phyloP scores from a whole-genome alignment of 148 eudicot species.

The Amaranthus cruentus region DNA sequence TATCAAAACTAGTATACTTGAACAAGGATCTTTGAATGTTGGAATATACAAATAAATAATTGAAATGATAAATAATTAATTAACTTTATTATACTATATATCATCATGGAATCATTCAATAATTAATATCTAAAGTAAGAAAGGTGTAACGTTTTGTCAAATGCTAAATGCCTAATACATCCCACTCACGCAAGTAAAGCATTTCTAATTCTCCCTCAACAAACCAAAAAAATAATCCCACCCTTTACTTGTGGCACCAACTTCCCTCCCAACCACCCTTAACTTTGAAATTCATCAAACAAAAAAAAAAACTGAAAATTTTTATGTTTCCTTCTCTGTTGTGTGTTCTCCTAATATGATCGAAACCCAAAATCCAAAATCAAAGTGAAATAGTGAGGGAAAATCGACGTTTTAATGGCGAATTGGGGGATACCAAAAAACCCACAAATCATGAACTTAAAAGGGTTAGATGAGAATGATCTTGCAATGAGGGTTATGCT shows the following conservation, averaged over 20 bases:
- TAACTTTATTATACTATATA: not conserved
- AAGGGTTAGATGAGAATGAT: conserved; percentile 23
- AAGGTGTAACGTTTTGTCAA: conserved; percentile 32
- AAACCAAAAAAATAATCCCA: not conserved
- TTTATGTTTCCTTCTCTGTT: not conserved
- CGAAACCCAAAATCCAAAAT: conserved; percentile 2
- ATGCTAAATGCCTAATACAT: conserved; percentile 7
- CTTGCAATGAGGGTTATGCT: conserved; percentile 1
- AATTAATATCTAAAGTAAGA: conserved; percentile 5
- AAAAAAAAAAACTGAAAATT: not conserved
- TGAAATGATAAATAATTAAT: no score
- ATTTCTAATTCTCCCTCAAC: not conserved
- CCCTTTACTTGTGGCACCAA: conserved; percentile 19
- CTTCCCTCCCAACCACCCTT: conserved; percentile 15
- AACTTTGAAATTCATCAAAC: not conserved
- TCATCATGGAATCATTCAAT: conserved; percentile 10
- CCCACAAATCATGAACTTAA: conserved; percentile 14
- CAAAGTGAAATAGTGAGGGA: not conserved
- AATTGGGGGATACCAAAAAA: conserved; percentile 11
- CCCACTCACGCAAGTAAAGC: conserved; percentile 28
- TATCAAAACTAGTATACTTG: no score
- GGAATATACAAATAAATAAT: no score
- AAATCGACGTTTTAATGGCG: conserved; percentile 9
- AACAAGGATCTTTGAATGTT: no score
- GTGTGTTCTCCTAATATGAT: not conserved